Evolutionary conservation across 2,329 filamentous ascomycete genomes (phyloP).

Genomic region (Penicillium sp.): DNA sequence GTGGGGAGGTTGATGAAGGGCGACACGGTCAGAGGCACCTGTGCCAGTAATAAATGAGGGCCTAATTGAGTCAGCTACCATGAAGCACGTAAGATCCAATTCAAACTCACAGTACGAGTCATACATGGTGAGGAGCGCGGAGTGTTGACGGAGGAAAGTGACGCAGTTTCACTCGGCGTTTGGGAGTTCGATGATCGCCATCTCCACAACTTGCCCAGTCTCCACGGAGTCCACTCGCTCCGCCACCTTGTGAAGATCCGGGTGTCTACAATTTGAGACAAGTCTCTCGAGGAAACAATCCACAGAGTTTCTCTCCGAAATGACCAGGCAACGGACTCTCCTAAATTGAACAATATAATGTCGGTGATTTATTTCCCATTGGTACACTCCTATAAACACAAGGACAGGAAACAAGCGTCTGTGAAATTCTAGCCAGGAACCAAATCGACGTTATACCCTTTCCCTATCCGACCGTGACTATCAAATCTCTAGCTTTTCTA

Average conservation of each 20-base stretch:
- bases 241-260: too few relatives aligned
- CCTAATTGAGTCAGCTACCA: constrained; percentile 45
- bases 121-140: constrained; percentile 35
- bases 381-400: too few relatives aligned
- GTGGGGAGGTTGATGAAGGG: constrained; percentile 90
- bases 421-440: too few relatives aligned
- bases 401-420: background rate
- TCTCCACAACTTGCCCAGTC: background rate
- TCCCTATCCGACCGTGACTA: too few relatives aligned
- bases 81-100: background rate
- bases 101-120: constrained; percentile 43
- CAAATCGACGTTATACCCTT: too few relatives aligned
- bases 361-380: background rate
- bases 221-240: too few relatives aligned
- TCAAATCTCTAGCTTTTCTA: too few relatives aligned
- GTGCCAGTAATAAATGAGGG: constrained; percentile 82
- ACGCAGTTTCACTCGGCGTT: background rate
- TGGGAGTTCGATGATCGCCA: background rate
- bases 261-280: too few relatives aligned
- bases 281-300: too few relatives aligned
- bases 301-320: too few relatives aligned
- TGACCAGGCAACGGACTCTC: background rate
- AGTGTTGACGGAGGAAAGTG: background rate
- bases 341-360: background rate
- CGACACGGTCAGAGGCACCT: constrained; percentile 89